Evolutionary conservation across 208 protist genomes (phyloP), one percentile per base, ranked within the genome.

Genomic region (Acanthamoeba rhysodes): DNA sequence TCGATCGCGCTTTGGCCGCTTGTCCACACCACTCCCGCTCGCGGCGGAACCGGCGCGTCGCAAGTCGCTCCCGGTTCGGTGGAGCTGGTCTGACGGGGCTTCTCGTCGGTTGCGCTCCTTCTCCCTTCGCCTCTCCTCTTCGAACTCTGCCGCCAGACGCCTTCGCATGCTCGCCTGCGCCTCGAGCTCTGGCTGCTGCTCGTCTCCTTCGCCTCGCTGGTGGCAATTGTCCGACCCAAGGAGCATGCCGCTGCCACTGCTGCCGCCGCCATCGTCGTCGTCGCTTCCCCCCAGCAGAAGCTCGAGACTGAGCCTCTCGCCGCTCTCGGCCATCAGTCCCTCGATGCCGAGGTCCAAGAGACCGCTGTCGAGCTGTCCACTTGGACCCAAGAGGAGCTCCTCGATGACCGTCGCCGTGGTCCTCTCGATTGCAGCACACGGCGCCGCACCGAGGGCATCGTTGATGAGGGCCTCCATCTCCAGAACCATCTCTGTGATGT

Each of bases 381-480:
- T 0, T 24, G 24, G 62, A 9, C 18, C 7, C 62, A 68, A 29
- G n/a, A n/a, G n/a, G 22, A 68, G 18, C 18, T 68, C 27, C 24
- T 68, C 62, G 24, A 68, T 27, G 24, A 29, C 27, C 3, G 62
- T 12, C 62, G 62, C 62, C 62, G 70, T 29, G 29, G 20, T 45
- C 70, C 32, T 18, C 70, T 34, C 37, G 24, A 34, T 48, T 34
- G 27, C 8, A 16, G 70, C 32, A 27, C 66, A 68, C 53, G 53
- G 18, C 16, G 18, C 53, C 53, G 18, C 18, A 41, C 18, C n/a
- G 27, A 78, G 8, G 45, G 48, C 78, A 24, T 85, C 20, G 48
- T 37, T 41, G 78, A 85, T 85, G 78, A 85, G 78, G 10, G 78
- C 78, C 29, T 85, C 78, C 78, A 85, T 85, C 48, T 85, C 78